Evolutionary conservation across 1,284 basidiomycete genomes (phyloP).

Genomic region (Cutaneotrichosporon cavernicola): DNA sequence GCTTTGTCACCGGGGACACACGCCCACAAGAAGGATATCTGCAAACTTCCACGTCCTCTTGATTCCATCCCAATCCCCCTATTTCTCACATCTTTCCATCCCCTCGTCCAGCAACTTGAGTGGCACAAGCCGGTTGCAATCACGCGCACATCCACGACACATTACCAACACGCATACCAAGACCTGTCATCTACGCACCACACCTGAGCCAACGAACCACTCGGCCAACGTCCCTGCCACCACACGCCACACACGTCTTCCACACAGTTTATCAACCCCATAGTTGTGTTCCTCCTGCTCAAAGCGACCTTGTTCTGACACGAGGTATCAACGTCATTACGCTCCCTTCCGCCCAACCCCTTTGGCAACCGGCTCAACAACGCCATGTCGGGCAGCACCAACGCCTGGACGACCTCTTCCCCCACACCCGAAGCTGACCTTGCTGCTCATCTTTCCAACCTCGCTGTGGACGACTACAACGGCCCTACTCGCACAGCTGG

Average conservation of each 20-base stretch:
- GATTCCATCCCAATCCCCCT: background rate
- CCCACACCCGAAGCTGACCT: conserved; percentile 15
- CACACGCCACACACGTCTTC: background rate
- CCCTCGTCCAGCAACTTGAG: background rate
- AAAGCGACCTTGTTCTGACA: background rate
- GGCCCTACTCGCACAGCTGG: conserved; percentile 4
- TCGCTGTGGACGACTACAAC: conserved; percentile 18
- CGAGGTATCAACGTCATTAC: background rate
- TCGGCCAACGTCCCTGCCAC: background rate
- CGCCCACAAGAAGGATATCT: background rate
- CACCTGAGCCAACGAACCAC: background rate
- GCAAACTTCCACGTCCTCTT: conserved; percentile 5
- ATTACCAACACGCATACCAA: background rate
- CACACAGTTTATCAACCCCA: background rate
- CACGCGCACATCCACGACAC: background rate
- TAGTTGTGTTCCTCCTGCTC: background rate
- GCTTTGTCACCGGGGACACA: background rate
- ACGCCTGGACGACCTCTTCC: conserved; percentile 13
- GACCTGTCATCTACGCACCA: background rate
- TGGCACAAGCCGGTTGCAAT: background rate
- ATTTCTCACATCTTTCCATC: background rate
- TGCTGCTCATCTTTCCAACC: conserved; percentile 13
- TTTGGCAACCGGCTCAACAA: background rate
- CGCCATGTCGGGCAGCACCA: conserved; percentile 12
- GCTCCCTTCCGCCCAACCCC: background rate